Base-by-base conservation (phyloP, 169 alveolate genomes). In the Theileria annulata region DNA sequence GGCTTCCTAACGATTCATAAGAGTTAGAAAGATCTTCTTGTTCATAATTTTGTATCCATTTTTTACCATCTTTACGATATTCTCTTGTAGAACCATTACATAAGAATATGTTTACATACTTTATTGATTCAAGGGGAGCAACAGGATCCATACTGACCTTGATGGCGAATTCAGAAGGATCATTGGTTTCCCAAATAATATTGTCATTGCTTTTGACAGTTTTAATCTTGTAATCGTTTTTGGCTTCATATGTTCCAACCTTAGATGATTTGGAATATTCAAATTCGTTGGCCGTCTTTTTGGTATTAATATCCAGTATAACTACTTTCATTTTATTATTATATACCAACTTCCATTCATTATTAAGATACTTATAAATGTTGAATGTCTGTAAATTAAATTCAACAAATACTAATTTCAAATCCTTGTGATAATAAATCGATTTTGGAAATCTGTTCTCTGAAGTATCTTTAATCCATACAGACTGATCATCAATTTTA, bases 401-500 rank as follows among this genome's bases (percentile, higher is more conserved):
- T 8, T 58, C 67, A 58, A 58, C 67, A 58, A 58, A 58, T 25
- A 58, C 67, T 28, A 58, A 25, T 9, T 28, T 58, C 35, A 58
- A 25, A 28, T 58, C 67, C 17, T 58, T 28, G 67, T 58, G 67
- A 10, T 58, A 58, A 58, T 58, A 58, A 25, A 58, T 58, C 12
- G 67, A 58, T 3, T 17, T 10, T 58, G 67, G 67, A 58, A 58
- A 58, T 28, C 8, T 58, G 67, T 58, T 28, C 17, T 10, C 67
- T 25, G 30, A 5, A 58, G 67, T 25, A 8, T 42, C 51, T 5
- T 25, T 25, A 10, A 9, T 58, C 67, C 67, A 58, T 25, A 58
- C 67, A 10, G 17, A 58, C 35, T 58, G 67, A 58, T 58, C 67
- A 28, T 58, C 35, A 10, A 58, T 58, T 58, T 58, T 28, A 58